Evolutionary conservation across 2,329 filamentous ascomycete genomes (phyloP).

Genomic region (Plectosphaerella cucumerina): DNA sequence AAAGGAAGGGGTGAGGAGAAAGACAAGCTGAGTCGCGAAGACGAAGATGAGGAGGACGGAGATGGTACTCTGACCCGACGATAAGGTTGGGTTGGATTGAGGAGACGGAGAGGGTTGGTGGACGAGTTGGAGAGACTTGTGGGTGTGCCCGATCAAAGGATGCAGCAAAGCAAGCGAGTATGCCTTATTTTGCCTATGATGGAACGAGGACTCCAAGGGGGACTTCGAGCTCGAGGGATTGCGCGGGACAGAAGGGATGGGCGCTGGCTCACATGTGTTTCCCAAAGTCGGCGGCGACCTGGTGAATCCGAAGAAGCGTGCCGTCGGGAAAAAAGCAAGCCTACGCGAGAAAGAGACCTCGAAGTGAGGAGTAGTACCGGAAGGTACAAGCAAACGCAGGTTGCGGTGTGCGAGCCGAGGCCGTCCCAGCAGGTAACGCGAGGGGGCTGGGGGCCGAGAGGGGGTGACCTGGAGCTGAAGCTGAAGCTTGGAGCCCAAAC

Average conservation of each 20-base stretch:
- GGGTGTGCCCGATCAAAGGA: not conserved
- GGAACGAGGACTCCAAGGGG: not conserved
- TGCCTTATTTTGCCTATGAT: not conserved
- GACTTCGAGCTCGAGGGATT: not conserved
- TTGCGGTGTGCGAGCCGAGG: too few relatives aligned
- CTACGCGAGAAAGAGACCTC: too few relatives aligned
- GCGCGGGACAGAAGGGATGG: not conserved
- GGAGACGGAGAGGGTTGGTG: too few relatives aligned
- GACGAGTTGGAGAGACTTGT: too few relatives aligned
- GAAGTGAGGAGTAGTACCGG: too few relatives aligned
- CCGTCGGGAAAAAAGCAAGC: too few relatives aligned
- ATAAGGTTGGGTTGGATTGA: not conserved
- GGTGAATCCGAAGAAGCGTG: too few relatives aligned
- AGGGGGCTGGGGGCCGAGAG: too few relatives aligned
- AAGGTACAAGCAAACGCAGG: too few relatives aligned
- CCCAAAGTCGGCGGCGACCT: not conserved
- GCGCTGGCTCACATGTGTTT: not conserved
- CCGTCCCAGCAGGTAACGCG: too few relatives aligned
- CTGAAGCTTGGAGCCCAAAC: too few relatives aligned
- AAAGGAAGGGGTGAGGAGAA: not conserved
- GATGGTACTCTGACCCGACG: not conserved
- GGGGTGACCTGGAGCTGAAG: too few relatives aligned
- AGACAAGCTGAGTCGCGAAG: not conserved
- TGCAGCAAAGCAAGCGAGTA: not conserved
- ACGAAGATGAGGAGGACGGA: not conserved